Evolutionary conservation across 2,329 filamentous ascomycete genomes (phyloP).

Genomic region (Corniculantispora saksenae): DNA sequence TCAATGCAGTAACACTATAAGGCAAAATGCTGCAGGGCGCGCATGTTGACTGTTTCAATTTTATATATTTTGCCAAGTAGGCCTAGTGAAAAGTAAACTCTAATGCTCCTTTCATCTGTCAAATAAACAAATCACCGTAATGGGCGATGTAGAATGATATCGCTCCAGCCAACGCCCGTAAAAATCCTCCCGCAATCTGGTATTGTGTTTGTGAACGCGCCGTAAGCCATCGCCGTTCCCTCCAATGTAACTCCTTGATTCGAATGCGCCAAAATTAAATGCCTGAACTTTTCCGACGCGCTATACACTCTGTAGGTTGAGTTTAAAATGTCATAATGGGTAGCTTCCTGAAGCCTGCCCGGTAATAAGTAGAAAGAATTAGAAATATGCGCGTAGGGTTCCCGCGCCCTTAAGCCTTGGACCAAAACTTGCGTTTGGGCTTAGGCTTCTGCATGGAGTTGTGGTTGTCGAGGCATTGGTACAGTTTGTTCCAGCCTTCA

Average conservation of each 20-base stretch:
- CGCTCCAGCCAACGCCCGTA: neutral
- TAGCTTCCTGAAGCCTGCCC: neutral
- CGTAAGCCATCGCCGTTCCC: neutral
- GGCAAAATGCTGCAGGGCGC: too few relatives aligned
- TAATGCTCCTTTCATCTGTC: too few relatives aligned
- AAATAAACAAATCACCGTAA: too few relatives aligned
- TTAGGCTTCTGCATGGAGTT: slow-evolving; percentile 21
- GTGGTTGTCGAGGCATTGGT: slow-evolving; percentile 31
- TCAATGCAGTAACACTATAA: neutral
- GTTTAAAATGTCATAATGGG: neutral
- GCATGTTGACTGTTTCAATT: too few relatives aligned
- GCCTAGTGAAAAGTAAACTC: too few relatives aligned
- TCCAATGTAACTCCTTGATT: neutral
- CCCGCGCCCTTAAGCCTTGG: slow-evolving; percentile 7
- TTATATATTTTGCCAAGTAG: too few relatives aligned
- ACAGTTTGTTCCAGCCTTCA: slow-evolving; percentile 38
- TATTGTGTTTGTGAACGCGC: neutral
- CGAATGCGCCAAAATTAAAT: neutral
- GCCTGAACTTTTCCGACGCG: neutral
- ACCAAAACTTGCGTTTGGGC: slow-evolving; percentile 32
- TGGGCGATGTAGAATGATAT: neutral
- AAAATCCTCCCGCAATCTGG: neutral
- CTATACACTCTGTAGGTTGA: neutral
- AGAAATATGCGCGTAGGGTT: neutral
- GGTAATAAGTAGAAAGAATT: neutral